A percentile compares a stretch with the other conserved stretches of the same genome.
phyloP scores from a whole-genome alignment of 441 rosid genomes.

The Daphne laureola region DNA sequence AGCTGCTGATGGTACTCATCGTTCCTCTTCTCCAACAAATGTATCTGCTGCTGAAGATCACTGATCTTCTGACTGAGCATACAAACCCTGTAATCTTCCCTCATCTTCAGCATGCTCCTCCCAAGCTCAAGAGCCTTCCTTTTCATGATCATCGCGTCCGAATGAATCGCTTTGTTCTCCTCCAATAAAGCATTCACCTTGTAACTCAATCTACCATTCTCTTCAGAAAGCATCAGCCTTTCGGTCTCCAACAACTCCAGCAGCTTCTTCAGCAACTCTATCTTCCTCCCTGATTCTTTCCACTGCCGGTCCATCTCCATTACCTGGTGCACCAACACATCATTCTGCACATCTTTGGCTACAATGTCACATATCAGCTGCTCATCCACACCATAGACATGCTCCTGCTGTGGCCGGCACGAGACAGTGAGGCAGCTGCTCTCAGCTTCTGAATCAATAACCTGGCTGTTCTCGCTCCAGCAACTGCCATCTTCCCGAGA shows the following conservation, averaged over 20 bases:
- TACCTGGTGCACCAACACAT: constrained; percentile 31
- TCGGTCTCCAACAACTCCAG: constrained; percentile 57
- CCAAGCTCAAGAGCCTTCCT: constrained; percentile 52
- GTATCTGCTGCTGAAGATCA: constrained; percentile 33
- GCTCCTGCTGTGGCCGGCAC: constrained; percentile 2
- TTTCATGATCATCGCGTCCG: constrained; percentile 43
- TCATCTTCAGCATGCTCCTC: constrained; percentile 42
- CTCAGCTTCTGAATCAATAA: constrained; percentile 27
- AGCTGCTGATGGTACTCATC: constrained; percentile 28
- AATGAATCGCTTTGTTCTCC: constrained; percentile 38
- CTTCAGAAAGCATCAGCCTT: constrained; percentile 40
- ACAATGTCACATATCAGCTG: constrained; percentile 37
- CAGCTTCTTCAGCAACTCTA: constrained; percentile 46
- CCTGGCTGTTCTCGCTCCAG: neutral
- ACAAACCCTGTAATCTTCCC: constrained; percentile 48
- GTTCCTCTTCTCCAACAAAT: constrained; percentile 44
- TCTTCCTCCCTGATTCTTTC: constrained; percentile 33
- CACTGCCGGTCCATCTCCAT: constrained; percentile 24
- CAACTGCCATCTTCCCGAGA: constrained; percentile 13
- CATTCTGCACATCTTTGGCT: constrained; percentile 41
- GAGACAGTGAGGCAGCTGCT: constrained; percentile 33
- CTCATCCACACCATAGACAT: constrained; percentile 16
- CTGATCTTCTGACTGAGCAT: constrained; percentile 32
- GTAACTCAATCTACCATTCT: constrained; percentile 40
- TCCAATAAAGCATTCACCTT: constrained; percentile 32